phyloP scores from a whole-genome alignment of 2,329 filamentous ascomycete genomes.

The Fusarium dlaminii region DNA sequence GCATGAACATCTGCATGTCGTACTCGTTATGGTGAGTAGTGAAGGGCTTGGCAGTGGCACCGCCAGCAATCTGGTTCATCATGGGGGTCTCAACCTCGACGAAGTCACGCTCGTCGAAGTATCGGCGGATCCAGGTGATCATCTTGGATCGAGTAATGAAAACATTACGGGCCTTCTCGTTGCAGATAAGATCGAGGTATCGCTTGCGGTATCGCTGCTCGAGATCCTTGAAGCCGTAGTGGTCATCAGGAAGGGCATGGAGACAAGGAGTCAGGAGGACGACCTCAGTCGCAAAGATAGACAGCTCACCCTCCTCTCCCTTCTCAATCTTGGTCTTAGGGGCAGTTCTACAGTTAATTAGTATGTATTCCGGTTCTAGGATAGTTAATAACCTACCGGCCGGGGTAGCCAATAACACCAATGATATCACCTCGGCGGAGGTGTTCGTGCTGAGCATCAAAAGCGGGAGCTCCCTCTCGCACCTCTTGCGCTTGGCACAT shows the following conservation, averaged over 20 bases:
- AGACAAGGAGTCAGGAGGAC: slow-evolving; percentile 89
- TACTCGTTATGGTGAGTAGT: slow-evolving; percentile 96
- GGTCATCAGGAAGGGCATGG: slow-evolving; percentile 78
- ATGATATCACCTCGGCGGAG: slow-evolving; percentile 93
- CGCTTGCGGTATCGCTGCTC: slow-evolving; percentile 93
- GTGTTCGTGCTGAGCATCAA: slow-evolving; percentile 89
- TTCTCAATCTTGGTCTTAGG: slow-evolving; percentile 89
- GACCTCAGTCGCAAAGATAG: slow-evolving; percentile 89
- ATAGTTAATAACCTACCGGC: slow-evolving; percentile 31
- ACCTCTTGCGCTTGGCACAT: slow-evolving; percentile 89
- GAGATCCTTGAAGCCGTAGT: slow-evolving; percentile 95
- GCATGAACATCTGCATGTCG: slow-evolving; percentile 93
- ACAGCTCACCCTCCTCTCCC: slow-evolving; percentile 81
- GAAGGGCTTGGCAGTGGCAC: slow-evolving; percentile 93
- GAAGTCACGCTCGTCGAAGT: slow-evolving; percentile 89
- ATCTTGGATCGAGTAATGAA: slow-evolving; percentile 89
- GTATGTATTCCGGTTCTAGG: background rate
- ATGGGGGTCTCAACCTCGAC: slow-evolving; percentile 96
- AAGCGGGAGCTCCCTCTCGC: slow-evolving; percentile 70
- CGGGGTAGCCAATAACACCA: slow-evolving; percentile 58
- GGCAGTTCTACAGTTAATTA: slow-evolving; percentile 68
- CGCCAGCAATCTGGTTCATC: slow-evolving; percentile 95
- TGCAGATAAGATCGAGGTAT: slow-evolving; percentile 97
- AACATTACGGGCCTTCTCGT: slow-evolving; percentile 83
- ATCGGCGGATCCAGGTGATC: slow-evolving; percentile 86